Base-by-base conservation (phyloP, 1,139 yeast species). In the Zygoascus meyerae region DNA sequence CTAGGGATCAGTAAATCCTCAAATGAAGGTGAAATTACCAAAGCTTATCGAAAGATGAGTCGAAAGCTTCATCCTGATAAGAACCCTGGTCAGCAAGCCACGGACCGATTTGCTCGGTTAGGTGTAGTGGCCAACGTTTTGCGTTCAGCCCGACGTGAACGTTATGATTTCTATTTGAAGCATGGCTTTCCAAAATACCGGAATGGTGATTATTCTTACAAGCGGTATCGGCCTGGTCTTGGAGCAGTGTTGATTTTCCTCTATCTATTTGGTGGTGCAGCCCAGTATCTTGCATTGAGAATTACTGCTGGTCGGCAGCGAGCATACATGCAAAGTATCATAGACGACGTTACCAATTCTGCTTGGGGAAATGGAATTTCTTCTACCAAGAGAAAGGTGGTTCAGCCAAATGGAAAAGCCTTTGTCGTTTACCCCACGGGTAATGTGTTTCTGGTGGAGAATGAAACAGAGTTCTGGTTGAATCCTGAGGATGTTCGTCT, bases 161-260 rank as follows among this genome's bases (percentile, higher is more conserved):
- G 92, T 14, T 92, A 92, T 63, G 97, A 92, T 64, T 90, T 81
- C 65, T 92, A 86, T 66, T 70, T 85, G 48, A 72, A 76, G 34
- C 78, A 81, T 55, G 99, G 98, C 2, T 92, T 92, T 66, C 99
- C 98, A 4, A 74, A 74, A 50, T 86, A 86, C 78, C 79, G 76
- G 40, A 70, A 69, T 18, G 62, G 68, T 29, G 68, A 64, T 42
- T 69, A 66, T 51, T 60, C 61, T 42, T 68, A 67, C 52, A 48
- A 56, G 28, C 56, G 74, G 33, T 71, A 59, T 52, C 66, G 75
- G 33, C 80, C 80, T 30, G 85, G 83, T 37, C 56, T 86, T 2
- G 51, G 71, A 2, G 67, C 79, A 46, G 79, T 86, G 0, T 52
- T 80, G 15, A 54, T 70, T 1, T 68, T 81, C 34, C 62, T 83